Evolutionary conservation across 169 alveolate species (phyloP).

Genomic region (Eimeria necatrix): DNA sequence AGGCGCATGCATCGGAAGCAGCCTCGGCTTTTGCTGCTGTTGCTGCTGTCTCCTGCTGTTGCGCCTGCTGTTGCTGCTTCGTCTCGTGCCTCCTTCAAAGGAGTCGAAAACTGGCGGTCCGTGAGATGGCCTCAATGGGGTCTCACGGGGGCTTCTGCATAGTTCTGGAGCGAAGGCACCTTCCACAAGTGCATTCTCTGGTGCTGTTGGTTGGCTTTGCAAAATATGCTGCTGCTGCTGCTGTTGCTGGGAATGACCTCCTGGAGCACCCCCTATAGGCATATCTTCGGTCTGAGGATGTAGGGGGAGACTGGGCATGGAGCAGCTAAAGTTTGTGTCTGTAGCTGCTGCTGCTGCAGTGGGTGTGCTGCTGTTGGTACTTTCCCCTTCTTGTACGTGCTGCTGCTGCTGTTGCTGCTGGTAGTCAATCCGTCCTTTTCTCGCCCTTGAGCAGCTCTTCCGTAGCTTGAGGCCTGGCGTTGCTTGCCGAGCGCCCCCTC

Average conservation of each 20-base stretch:
- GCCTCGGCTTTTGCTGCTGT: background rate
- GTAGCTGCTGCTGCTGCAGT: slow-evolving; percentile 48
- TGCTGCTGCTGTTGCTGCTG: slow-evolving; percentile 48
- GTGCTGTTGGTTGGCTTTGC: background rate
- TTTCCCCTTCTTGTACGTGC: background rate
- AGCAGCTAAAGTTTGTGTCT: background rate
- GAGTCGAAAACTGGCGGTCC: background rate
- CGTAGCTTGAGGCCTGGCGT: background rate
- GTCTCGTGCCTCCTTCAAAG: background rate
- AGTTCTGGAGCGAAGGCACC: background rate
- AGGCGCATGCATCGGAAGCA: background rate
- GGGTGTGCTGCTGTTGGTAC: slow-evolving; percentile 32
- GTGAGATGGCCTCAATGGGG: slow-evolving; percentile 10
- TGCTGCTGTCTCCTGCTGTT: slow-evolving; percentile 25
- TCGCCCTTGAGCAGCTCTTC: background rate
- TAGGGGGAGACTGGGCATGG: background rate
- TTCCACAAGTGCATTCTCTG: background rate
- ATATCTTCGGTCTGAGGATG: background rate
- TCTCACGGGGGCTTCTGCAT: background rate
- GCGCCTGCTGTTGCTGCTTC: background rate
- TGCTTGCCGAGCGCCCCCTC: slow-evolving; percentile 23
- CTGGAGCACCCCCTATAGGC: background rate
- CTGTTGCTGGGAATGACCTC: slow-evolving; percentile 6
- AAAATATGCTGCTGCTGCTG: background rate
- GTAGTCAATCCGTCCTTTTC: background rate